phyloP scores from a whole-genome alignment of 202 grass and related monocot species.

The Tripidium arundinaceum region DNA sequence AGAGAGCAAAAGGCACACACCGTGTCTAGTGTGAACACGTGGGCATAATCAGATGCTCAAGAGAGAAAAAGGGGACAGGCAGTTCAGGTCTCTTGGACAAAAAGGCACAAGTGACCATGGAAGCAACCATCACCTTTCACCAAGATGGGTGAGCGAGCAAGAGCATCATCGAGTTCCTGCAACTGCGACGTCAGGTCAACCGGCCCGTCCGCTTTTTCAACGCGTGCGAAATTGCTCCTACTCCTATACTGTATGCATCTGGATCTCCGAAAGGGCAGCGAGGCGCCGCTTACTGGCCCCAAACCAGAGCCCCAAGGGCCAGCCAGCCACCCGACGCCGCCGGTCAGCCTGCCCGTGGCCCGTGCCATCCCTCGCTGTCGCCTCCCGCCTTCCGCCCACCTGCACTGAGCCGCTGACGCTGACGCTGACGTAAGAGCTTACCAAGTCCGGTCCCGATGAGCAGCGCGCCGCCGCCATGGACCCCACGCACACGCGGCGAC shows the following conservation, averaged over 20 bases:
- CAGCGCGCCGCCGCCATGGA: constrained; percentile 36
- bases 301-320: background rate
- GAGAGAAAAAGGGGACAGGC: background rate
- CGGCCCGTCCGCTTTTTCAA: no score
- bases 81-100: background rate
- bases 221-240: background rate
- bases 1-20: background rate
- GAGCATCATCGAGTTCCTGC: background rate
- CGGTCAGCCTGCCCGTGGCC: no score
- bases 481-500: background rate
- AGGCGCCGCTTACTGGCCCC: background rate
- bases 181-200: no score
- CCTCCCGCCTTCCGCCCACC: background rate
- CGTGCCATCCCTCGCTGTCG: no score
- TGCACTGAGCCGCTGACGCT: background rate
- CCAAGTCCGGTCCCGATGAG: background rate
- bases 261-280: background rate
- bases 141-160: background rate
- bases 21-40: background rate
- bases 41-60: background rate
- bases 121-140: background rate
- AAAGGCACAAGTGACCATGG: background rate
- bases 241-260: background rate
- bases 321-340: no score
- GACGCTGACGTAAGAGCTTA: constrained; percentile 4